Conservation (phyloP, 129 eudicot species). For the Chrysanthemum makinoi region DNA sequence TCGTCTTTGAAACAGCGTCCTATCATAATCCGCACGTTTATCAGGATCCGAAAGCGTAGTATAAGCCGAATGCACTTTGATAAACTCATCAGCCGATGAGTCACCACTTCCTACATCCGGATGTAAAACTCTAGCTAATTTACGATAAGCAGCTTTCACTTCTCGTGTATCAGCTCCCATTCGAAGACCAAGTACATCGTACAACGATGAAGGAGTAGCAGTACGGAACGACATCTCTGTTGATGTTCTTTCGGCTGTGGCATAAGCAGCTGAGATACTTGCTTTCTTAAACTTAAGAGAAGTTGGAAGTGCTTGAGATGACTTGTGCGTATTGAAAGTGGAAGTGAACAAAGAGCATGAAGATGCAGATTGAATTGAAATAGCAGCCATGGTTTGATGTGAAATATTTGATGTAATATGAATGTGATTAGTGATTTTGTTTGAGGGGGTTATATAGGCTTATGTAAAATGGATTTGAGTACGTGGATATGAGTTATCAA, state of each 20-base stretch:
- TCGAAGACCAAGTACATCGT: conserved; percentile 59
- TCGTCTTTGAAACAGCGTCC: conserved; percentile 32
- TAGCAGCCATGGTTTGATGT: neutral
- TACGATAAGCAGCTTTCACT: conserved; percentile 68
- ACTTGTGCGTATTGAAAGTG: neutral
- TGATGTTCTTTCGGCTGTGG: conserved; percentile 28
- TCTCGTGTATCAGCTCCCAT: conserved; percentile 55
- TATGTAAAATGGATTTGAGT: no score
- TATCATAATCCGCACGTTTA: conserved; percentile 69
- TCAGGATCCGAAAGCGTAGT: conserved; percentile 60
- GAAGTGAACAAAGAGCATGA: neutral
- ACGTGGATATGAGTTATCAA: no score
- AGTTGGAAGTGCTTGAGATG: neutral
- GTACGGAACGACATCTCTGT: conserved; percentile 9
- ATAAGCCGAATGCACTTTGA: conserved; percentile 69
- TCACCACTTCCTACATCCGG: no score
- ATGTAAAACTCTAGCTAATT: neutral
- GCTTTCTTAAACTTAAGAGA: conserved; percentile 17
- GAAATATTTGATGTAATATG: no score
- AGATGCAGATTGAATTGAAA: neutral
- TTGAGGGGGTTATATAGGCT: no score
- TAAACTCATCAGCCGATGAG: conserved; percentile 24
- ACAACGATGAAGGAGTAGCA: conserved; percentile 33
- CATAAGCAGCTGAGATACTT: conserved; percentile 37
- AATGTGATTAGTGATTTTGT: no score